These are phyloP conservation scores for Grammothele lineata DNA, from an alignment of 768 basidiomycete genomes.

Conservation along the genomic window DNA sequence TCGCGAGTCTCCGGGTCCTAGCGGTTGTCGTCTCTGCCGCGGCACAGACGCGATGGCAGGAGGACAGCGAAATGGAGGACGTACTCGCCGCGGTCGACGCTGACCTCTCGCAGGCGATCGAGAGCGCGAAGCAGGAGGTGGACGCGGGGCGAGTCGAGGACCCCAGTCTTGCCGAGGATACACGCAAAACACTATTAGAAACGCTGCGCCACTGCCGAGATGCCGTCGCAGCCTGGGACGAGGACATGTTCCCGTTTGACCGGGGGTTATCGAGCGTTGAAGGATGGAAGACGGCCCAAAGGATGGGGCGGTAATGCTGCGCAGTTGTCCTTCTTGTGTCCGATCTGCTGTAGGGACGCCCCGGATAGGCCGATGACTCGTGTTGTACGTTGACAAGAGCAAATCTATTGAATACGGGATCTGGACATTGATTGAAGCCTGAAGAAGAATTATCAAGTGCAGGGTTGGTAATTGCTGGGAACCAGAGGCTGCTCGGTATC, in stretches of 20 bases:
- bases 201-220: conserved; percentile 48
- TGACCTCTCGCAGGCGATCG: conserved; percentile 77
- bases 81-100: conserved; percentile 62
- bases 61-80: conserved; percentile 52
- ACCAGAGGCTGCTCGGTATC: too few relatives aligned
- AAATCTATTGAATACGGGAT: too few relatives aligned
- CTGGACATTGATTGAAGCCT: too few relatives aligned
- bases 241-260: conserved; percentile 78
- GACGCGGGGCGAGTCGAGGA: conserved; percentile 50
- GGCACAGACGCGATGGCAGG: conserved; percentile 57
- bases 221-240: conserved; percentile 60
- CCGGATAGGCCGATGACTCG: too few relatives aligned
- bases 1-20: conserved; percentile 54
- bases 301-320: too few relatives aligned
- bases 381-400: too few relatives aligned
- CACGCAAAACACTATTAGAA: conserved; percentile 42
- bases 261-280: conserved; percentile 54
- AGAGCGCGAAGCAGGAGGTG: conserved; percentile 75
- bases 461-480: too few relatives aligned
- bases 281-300: conserved; percentile 43
- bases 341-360: too few relatives aligned
- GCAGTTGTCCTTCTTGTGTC: too few relatives aligned
- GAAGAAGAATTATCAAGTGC: too few relatives aligned
- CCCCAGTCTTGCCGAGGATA: conserved; percentile 41
- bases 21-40: conserved; percentile 56